Conservation (phyloP, 306 rosid genomes). For the Fragaria nilgerrensis region DNA sequence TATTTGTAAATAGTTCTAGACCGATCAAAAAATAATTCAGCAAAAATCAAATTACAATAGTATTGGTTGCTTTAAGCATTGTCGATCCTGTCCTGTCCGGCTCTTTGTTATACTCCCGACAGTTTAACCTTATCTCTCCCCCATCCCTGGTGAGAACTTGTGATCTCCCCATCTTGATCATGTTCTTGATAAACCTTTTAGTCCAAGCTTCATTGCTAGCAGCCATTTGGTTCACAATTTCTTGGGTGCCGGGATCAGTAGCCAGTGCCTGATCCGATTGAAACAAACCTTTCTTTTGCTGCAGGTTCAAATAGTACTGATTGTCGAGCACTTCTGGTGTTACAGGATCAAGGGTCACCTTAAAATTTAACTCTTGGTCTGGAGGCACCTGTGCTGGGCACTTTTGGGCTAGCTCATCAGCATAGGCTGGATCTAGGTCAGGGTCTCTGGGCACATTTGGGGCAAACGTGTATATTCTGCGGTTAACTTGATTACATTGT, state of each 20-base stretch:
- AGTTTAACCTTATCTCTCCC: constrained; percentile 23
- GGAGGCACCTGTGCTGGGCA: constrained; percentile 20
- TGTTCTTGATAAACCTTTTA: constrained; percentile 29
- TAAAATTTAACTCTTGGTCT: background rate
- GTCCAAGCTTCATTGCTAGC: constrained; percentile 7
- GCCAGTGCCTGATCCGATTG: constrained; percentile 38
- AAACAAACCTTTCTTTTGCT: constrained; percentile 34
- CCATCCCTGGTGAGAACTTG: constrained; percentile 34
- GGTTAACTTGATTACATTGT: constrained; percentile 36
- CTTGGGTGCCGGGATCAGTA: constrained; percentile 32
- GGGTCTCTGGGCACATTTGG: constrained; percentile 30
- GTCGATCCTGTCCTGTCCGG: too few species aligned
- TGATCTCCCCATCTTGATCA: constrained; percentile 25
- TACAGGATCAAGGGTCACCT: constrained; percentile 35
- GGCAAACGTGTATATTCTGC: constrained; percentile 31
- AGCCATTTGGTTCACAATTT: constrained; percentile 37
- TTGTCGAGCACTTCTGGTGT: constrained; percentile 52
- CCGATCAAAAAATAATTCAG: too few species aligned
- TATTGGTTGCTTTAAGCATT: too few species aligned
- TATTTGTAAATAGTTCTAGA: too few species aligned
- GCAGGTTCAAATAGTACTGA: constrained; percentile 38
- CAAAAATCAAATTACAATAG: too few species aligned
- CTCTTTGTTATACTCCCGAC: too few species aligned
- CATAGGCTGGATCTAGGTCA: background rate
- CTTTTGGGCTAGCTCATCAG: constrained; percentile 7